Conservation (phyloP, 164 flowering plant species). For the Kalanchoe fedtschenkoi region DNA sequence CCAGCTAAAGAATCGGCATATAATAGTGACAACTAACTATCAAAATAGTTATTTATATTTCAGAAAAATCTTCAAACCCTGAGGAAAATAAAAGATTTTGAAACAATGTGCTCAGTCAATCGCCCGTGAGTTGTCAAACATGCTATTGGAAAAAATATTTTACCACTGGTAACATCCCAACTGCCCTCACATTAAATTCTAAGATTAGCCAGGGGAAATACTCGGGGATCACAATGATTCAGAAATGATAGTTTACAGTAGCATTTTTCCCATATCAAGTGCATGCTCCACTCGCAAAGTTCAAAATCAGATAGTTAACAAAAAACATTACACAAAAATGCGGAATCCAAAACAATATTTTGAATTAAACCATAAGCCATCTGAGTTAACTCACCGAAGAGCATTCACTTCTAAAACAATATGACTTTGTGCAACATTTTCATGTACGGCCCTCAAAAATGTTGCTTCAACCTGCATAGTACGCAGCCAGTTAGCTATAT, state of each 20-base stretch:
- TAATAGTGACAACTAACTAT: too few relatives aligned
- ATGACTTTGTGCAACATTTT: constrained; percentile 52
- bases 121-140: too few relatives aligned
- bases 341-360: neutral
- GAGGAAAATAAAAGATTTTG: too few relatives aligned
- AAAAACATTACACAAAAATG: neutral
- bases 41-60: too few relatives aligned
- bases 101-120: too few relatives aligned
- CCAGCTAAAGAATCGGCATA: too few relatives aligned
- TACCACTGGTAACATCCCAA: too few relatives aligned
- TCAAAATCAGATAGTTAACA: neutral
- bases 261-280: neutral
- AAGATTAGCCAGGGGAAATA: neutral
- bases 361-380: neutral
- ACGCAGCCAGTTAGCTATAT: neutral
- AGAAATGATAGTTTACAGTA: neutral
- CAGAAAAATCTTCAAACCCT: too few relatives aligned
- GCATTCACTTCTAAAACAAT: constrained; percentile 78
- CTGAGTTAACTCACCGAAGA: constrained; percentile 43
- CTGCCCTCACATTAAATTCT: too few relatives aligned
- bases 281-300: neutral
- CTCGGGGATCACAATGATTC: neutral
- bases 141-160: too few relatives aligned
- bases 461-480: constrained; percentile 79
- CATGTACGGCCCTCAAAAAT: constrained; percentile 74